A percentile compares a stretch with the other conserved stretches of the same genome.
Conservation (phyloP, 805 yeast genomes). For the Teunomyces atbi region DNA sequence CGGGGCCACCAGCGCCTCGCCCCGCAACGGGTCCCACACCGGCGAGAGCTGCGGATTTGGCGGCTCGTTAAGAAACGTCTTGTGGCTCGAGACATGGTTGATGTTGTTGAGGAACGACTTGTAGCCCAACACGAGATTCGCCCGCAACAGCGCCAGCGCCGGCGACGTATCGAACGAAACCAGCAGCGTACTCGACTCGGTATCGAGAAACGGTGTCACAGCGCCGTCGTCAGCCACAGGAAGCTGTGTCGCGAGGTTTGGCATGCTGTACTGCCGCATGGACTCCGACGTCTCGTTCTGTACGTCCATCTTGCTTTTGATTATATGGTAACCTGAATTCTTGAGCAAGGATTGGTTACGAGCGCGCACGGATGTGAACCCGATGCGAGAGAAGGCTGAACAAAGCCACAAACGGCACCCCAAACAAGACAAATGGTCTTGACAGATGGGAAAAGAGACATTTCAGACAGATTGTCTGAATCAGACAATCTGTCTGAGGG, state of each 20-base stretch:
- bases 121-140: constrained; percentile 13
- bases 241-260: neutral
- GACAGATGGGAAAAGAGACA: no score
- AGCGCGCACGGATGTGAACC: no score
- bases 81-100: constrained; percentile 21
- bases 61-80: constrained; percentile 14
- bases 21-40: constrained; percentile 6
- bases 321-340: no score
- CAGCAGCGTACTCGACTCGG: constrained; percentile 3
- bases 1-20: constrained; percentile 14
- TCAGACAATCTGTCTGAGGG: no score
- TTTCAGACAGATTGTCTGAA: no score
- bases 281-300: no score
- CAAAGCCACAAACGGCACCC: no score
- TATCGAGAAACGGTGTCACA: neutral
- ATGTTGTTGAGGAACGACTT: constrained; percentile 26
- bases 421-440: no score
- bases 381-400: no score
- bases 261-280: neutral
- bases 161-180: constrained; percentile 6
- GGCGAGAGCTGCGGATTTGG: constrained; percentile 8
- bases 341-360: no score
- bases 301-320: no score
- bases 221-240: neutral
- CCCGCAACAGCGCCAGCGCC: constrained; percentile 5